Evolutionary conservation across 2,329 filamentous ascomycete species (phyloP), one percentile per base, ranked within the genome.

Genomic region (Plenodomus tracheiphilus): DNA sequence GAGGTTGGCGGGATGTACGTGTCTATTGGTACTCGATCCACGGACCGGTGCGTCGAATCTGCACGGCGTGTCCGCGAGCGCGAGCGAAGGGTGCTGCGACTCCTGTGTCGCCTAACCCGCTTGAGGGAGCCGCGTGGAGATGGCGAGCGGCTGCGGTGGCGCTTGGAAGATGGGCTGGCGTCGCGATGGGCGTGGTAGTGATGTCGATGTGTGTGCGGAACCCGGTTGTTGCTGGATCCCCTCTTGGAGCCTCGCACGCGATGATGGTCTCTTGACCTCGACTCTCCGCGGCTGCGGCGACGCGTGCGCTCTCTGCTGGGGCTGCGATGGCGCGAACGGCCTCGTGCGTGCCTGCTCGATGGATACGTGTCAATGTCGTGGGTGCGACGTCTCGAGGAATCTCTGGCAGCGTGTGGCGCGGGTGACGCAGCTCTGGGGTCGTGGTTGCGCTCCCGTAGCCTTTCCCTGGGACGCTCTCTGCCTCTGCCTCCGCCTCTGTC

Each of bases 161-260:
- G 74, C 58, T 73, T 74, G 15, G 68, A 58, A 22, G 70, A 68
- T 66, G 71, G 65, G 13, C 69, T 69, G 22, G 66, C 65, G 54
- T 71, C 65, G 54, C 68, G 65, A 47, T 67, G 59, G 40, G 65
- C 65, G 45, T 62, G 61, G 47, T 64, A 56, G 56, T 70, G 61
- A 50, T 70, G 66, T 49, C 64, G 62, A 54, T 66, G 65, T 49
- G 66, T 49, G 56, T 66, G 65, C 55, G 66, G 60, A 54, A 49
- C 59, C 64, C 65, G 63, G 61, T 73, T 70, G 57, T 58, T 45
- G 56, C 71, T 73, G 64, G 66, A 57, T 47, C 59, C 65, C 60
- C 69, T 69, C 48, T 64, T 66, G 28, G 67, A 67, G 43, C 64
- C 59, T 56, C 70, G 69, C 64, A 72, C 66, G 35, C 65, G 58